Evolutionary conservation across 176 grass and related monocot genomes (phyloP).

Genomic region (Lolium multiflorum): DNA sequence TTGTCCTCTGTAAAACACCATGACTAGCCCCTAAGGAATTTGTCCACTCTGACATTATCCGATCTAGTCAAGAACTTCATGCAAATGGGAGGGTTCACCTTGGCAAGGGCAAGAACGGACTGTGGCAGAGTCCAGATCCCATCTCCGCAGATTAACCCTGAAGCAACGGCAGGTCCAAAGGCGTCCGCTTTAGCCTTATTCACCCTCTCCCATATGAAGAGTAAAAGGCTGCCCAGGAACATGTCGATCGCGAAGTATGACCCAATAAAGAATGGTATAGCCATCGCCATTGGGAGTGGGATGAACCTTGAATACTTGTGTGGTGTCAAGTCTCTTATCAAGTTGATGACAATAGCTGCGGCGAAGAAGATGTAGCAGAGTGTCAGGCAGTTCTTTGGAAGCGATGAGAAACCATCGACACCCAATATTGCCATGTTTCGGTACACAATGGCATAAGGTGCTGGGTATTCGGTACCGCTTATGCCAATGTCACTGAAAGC

Average conservation of each 20-base stretch:
- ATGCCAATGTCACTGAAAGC: conserved; percentile 73
- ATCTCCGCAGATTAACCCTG: conserved; percentile 91
- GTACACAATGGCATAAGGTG: conserved; percentile 92
- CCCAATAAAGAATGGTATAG: conserved; percentile 90
- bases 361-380: conserved; percentile 85
- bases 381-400: conserved; percentile 80
- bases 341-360: conserved; percentile 66
- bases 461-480: conserved; percentile 73
- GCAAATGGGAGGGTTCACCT: conserved; percentile 87
- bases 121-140: conserved; percentile 94
- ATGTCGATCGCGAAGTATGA: conserved; percentile 97
- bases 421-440: conserved; percentile 94
- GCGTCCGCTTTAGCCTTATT: conserved; percentile 73
- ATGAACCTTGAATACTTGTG: conserved; percentile 63
- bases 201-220: conserved; percentile 77
- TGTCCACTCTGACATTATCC: conserved; percentile 53
- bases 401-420: conserved; percentile 66
- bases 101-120: conserved; percentile 76
- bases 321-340: conserved; percentile 58
- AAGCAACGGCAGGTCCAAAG: conserved; percentile 83
- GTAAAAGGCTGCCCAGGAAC: conserved; percentile 66
- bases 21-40: conserved; percentile 35
- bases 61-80: conserved; percentile 78
- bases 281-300: conserved; percentile 95
- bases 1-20: not conserved